Evolutionary conservation across 2,329 filamentous ascomycete genomes (phyloP), one percentile per base, ranked within the genome.

Genomic region (Ophiostoma montium): DNA sequence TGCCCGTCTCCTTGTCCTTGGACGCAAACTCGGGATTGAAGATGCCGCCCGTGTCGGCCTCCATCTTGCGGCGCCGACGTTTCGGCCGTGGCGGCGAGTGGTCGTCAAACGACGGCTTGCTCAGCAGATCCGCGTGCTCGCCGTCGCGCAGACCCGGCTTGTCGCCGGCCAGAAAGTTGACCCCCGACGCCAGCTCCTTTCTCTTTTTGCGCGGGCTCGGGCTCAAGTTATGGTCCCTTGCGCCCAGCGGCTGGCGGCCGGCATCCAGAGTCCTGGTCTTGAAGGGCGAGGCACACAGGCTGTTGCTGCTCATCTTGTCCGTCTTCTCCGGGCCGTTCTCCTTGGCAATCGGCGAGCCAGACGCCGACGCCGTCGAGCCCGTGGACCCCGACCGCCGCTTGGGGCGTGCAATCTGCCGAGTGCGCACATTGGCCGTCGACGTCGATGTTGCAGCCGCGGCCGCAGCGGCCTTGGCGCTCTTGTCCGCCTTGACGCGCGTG

Each of bases 161-260:
- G 5, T 51, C 49, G 27, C 33, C 31, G 1, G 21, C 13, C n/a
- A 44, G 12, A 13, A 35, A 21, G 16, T 47, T 46, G 41, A 44
- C 16, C 2, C 42, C 42, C 5, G 42, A 44, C 30, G 21, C 51
- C 27, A 49, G 35, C 12, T 58, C 59, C 57, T 66, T 66, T 27
- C 64, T 58, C 56, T 67, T 66, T 58, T 66, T 67, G 19, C 53
- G 53, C 8, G 63, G 64, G 53, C 62, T 66, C 9, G 64, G 64
- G 50, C 63, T 66, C 50, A 54, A 53, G 58, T 67, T 67, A 27
- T 56, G 50, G 45, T 65, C 64, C 56, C 60, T 65, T 15, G 57
- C 54, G 23, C 59, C 59, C 13, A 67, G 58, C 13, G 65, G 64
- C n/a, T 50, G 48, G 9, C 62, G 59, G 45, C 53, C 52, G 11